Base-by-base conservation (phyloP, 495 filamentous ascomycete genomes). In the Penicillium arizonense region DNA sequence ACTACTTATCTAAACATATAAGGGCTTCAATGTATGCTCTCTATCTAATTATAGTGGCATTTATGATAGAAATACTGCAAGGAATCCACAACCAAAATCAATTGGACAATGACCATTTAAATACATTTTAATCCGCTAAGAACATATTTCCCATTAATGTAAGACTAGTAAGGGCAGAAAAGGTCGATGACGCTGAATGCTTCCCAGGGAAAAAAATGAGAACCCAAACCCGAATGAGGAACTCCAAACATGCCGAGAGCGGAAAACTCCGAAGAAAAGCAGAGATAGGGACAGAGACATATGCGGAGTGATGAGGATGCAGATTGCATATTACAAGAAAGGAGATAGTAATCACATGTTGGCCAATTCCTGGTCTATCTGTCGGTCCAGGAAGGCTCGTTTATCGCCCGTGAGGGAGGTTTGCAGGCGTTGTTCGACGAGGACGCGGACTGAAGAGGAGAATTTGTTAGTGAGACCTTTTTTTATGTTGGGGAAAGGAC, bases 351-450 rank as follows among this genome's bases (percentile, higher is more conserved):
- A 63, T 79, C 77, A 95, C 92, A 97, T 96, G 71, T 89, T 96
- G 44, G 92, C 91, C 58, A 98, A 76, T 73, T 97, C 93, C 46
- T 82, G 82, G 71, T 98, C 94, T 72, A 98, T 97, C 74, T 89
- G 85, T 58, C 83, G 80, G 72, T 97, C 93, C 69, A 97, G 75
- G 76, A 94, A 96, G 21, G 79, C 80, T 56, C 86, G 81, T 64
- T 89, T 86, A 58, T 96, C 91, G 16, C 89, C 92, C 3, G 79
- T 74, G 52, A 97, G 74, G 56, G 95, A 87, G 10, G 89, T 92
- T 73, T 96, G 91, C 44, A 98, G 72, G 61, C 91, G 80, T 70
- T 96, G 90, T 75, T 98, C 94, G 23, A 96, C 91, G 43, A 97
- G 78, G 11, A 88, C 91, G 44, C 90, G 81, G 49, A 94, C 89